Conservation (phyloP, 1,284 basidiomycete species). For the Xanthoconium separans region DNA sequence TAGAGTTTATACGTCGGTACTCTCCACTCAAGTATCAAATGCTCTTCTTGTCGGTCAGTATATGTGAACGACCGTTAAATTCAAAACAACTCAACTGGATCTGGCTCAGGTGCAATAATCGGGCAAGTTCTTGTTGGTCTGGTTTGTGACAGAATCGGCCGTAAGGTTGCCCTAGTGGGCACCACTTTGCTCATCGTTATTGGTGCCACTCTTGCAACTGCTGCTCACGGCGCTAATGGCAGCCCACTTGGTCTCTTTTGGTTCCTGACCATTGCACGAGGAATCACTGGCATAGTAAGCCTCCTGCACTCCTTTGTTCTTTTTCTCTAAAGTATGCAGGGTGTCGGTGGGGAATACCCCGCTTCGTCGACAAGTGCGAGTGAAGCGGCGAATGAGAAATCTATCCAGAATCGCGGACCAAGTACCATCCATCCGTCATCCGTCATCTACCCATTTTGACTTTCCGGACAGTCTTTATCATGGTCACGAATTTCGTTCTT, state of each 20-base stretch:
- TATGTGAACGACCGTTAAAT: conserved; percentile 15
- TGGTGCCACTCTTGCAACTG: conserved; percentile 71
- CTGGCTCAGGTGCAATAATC: conserved; percentile 55
- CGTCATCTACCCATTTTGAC: conserved; percentile 1
- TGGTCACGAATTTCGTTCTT: conserved; percentile 74
- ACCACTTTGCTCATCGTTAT: conserved; percentile 73
- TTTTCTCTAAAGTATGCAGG: conserved; percentile 36
- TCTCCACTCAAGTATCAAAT: conserved; percentile 74
- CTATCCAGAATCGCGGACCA: conserved; percentile 60
- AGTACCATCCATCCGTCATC: conserved; percentile 32
- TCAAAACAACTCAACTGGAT: conserved; percentile 10
- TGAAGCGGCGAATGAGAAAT: conserved; percentile 74
- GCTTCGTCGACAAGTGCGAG: conserved; percentile 66
- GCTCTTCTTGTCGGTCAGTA: conserved; percentile 65
- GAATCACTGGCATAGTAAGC: conserved; percentile 68
- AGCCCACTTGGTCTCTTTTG: conserved; percentile 67
- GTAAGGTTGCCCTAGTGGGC: conserved; percentile 68
- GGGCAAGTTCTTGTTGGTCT: conserved; percentile 71
- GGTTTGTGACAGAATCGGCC: conserved; percentile 69
- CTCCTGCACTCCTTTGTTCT: background rate
- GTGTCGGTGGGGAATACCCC: conserved; percentile 79
- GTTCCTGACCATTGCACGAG: conserved; percentile 74
- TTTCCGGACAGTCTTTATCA: conserved; percentile 53
- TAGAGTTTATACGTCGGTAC: conserved; percentile 52
- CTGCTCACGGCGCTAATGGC: conserved; percentile 63